Base-by-base conservation (phyloP, 1,284 basidiomycete genomes). In the Cystobasidiaceae sp. region DNA sequence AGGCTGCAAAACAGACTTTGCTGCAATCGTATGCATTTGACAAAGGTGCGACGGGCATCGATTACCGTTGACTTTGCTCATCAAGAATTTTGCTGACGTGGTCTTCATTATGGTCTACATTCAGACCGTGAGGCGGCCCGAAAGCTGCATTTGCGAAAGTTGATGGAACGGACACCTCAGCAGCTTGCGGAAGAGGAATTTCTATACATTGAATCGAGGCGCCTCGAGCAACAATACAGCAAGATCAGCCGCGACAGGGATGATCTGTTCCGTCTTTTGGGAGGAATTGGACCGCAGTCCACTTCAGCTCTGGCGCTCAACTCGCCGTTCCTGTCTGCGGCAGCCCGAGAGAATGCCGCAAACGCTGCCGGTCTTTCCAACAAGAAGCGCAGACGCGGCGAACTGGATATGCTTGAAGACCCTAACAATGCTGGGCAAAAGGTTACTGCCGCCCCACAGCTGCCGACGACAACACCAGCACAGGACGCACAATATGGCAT, bases 151-250 rank as follows among this genome's bases (percentile, higher is more conserved):
- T 83, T 97, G 9, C 80, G 83, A 2, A 88, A 87, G 67, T n/a
- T 51, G 17, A 83, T 94, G 77, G 85, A 84, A 64, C 86, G 94
- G 9, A 91, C 92, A 0, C 83, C 86, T 0, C 86, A 89, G 58
- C 91, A 97, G 77, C 86, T 97, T 44, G 86, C 87, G 8, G 94
- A 99, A 75, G 96, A 98, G 80, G 93, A 97, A 73, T 90, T 92
- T 3, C 81, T 99, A 0, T 98, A 92, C 78, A 81, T 97, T 69
- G 93, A 98, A 76, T 84, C 96, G 55, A 92, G 94, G 73, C 85
- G 91, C 11, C 82, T 98, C 55, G 93, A 97, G 75, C 94, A 97
- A 78, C 91, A 85, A 71, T 92, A 97, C 76, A 83, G 87, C 48
- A 84, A 83, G 64, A 97, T 96, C 80, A 87, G 88, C 71, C 84